These are phyloP conservation scores for Chaetomium cochliodes DNA, from an alignment of 495 filamentous ascomycete genomes.

Conservation along the genomic window DNA sequence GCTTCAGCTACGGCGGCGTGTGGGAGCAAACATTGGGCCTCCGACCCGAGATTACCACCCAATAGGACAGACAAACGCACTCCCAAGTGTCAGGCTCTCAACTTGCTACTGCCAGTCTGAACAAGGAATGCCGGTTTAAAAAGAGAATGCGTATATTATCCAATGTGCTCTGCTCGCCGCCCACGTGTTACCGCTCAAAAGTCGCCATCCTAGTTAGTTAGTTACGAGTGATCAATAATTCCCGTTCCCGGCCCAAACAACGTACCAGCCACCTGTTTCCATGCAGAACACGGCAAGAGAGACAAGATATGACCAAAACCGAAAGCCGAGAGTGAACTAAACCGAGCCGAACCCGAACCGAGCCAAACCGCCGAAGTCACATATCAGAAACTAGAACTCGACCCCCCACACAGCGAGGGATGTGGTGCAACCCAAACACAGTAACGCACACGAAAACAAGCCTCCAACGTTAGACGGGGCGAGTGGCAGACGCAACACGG, in stretches of 20 bases:
- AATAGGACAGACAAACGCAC: too few relatives aligned
- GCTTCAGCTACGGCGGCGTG: not conserved
- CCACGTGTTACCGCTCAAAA: constrained; percentile 1
- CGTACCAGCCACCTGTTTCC: not conserved
- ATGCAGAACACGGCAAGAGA: constrained; percentile 4
- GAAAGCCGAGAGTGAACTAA: not conserved
- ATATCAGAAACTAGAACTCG: not conserved
- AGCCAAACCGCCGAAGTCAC: not conserved
- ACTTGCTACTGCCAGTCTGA: not conserved
- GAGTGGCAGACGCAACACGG: not conserved
- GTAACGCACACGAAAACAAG: not conserved
- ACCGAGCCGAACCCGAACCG: constrained; percentile 2
- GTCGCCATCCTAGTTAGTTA: not conserved
- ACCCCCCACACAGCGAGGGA: not conserved
- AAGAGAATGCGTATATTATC: constrained; percentile 10
- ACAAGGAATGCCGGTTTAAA: not conserved
- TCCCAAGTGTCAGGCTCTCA: too few relatives aligned
- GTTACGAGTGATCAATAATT: not conserved
- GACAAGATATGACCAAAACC: not conserved
- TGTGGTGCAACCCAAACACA: not conserved
- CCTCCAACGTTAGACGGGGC: not conserved
- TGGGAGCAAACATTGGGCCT: not conserved
- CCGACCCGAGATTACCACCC: too few relatives aligned
- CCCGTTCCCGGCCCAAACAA: not conserved
- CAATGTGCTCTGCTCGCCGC: constrained; percentile 8